Conservation (phyloP, 345 rosid species). For the Laguncularia racemosa region DNA sequence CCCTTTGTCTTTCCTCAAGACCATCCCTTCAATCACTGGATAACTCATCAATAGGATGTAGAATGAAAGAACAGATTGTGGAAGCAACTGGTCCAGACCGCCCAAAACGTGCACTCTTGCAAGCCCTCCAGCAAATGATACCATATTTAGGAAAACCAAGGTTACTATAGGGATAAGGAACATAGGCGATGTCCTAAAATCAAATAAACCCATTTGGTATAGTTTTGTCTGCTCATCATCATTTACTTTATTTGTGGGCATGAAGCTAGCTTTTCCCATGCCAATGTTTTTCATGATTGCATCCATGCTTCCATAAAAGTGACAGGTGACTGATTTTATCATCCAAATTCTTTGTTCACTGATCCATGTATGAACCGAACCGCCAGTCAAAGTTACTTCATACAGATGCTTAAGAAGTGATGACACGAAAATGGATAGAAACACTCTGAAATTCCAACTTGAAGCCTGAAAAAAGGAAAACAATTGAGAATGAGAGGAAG, state of each 20-base stretch:
- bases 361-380: conserved; percentile 12
- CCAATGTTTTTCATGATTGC: conserved; percentile 20
- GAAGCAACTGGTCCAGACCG: conserved; percentile 10
- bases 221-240: conserved; percentile 17
- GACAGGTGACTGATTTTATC: conserved; percentile 24
- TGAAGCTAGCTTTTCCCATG: conserved; percentile 25
- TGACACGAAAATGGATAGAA: conserved; percentile 20
- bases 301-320: conserved; percentile 21
- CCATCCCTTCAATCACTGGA: conserved; percentile 37
- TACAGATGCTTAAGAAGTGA: conserved; percentile 10
- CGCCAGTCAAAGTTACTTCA: conserved; percentile 20
- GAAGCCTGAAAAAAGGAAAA: conserved; percentile 15
- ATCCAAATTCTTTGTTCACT: conserved; percentile 35
- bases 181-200: conserved; percentile 25
- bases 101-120: conserved; percentile 15
- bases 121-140: conserved; percentile 16
- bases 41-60: conserved; percentile 25
- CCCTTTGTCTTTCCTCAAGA: conserved; percentile 33
- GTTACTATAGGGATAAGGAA: conserved; percentile 31
- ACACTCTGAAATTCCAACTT: conserved; percentile 11
- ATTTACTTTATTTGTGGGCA: conserved; percentile 25
- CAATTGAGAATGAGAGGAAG: not conserved
- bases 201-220: conserved; percentile 27
- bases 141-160: conserved; percentile 20
- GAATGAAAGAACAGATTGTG: conserved; percentile 21